Conservation (phyloP, 2,329 filamentous ascomycete species). For the Passalora sequoiae region DNA sequence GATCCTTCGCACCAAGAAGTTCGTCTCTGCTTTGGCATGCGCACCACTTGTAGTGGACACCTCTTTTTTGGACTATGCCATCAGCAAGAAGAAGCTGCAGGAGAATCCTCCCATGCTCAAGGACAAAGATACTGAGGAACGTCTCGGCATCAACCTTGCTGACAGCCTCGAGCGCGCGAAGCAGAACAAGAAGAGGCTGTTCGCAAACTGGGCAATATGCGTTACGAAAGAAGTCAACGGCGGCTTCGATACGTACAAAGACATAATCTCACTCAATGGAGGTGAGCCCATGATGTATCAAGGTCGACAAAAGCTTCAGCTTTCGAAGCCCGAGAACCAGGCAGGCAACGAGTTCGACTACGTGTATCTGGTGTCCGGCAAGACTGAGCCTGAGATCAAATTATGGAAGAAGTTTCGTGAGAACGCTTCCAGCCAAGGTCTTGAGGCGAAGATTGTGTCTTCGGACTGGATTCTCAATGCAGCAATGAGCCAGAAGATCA, state of each 20-base stretch:
- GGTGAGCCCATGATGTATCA: conserved; percentile 74
- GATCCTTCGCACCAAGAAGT: conserved; percentile 87
- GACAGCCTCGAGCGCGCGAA: conserved; percentile 66
- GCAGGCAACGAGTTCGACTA: conserved; percentile 54
- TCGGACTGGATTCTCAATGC: conserved; percentile 87
- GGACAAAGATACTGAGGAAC: conserved; percentile 68
- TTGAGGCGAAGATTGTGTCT: conserved; percentile 73
- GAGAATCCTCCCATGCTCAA: conserved; percentile 60
- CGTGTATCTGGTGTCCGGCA: conserved; percentile 75
- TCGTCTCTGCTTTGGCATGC: conserved; percentile 77
- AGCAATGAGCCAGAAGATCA: conserved; percentile 77
- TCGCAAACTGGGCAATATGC: conserved; percentile 73
- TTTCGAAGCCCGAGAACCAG: conserved; percentile 40
- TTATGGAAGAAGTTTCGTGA: conserved; percentile 77
- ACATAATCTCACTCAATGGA: conserved; percentile 83
- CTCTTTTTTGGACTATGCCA: conserved; percentile 70
- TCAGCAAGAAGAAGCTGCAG: conserved; percentile 59
- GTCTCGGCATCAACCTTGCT: conserved; percentile 63
- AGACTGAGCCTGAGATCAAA: conserved; percentile 60
- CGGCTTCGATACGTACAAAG: conserved; percentile 75
- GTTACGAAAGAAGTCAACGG: conserved; percentile 76
- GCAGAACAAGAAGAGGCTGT: conserved; percentile 68
- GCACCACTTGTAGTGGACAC: conserved; percentile 73
- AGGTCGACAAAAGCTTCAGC: conserved; percentile 58
- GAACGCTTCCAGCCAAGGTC: conserved; percentile 71